Base-by-base conservation (phyloP, 2,329 filamentous ascomycete genomes). In the Fusarium scirpi region DNA sequence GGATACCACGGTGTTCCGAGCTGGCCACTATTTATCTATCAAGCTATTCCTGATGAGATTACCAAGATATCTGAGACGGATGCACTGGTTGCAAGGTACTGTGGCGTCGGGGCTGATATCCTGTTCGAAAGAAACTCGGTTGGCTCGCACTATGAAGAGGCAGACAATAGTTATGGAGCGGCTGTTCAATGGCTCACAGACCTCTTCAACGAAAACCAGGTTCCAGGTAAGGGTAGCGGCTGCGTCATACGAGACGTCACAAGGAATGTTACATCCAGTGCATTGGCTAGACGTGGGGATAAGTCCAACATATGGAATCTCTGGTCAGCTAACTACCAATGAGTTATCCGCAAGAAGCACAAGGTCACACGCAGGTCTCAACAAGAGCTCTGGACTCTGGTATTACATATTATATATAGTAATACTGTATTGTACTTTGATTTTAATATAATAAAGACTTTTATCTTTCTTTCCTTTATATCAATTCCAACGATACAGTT, bases 1-100 rank as follows among this genome's bases (percentile, higher is more conserved):
- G 73, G 73, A 7, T 74, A 72, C 8, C 54, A 75, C 5, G 73
- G 73, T 1, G 67, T 73, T 2, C 73, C 73, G 2, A 51, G 52
- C 9, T 68, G 70, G 65, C 73, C 73, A 0, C 29, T 74, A 4
- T 75, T 69, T 25, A 72, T 55, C 0, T 75, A 75, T 48, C 68
- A 75, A 15, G 49, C 65, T 5, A 22, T 75, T 9, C 13, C 56
- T 0, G 73, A 75, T 3, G 73, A 75, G 32, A 56, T 74, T 18
- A 72, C 69, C n/a, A 59, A 55, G 0, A 49, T 75, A 2, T 16
- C 27, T 1, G 58, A 64, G 22, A 74, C 73, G 0, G 73, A 75
- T n/a, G 62, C 32, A 1, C 49, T 75, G 8, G 32, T 75, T 7
- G 40, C 68, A 10, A 51, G 56, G 24, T 74, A 70, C 20, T 75